A percentile compares a stretch with the other conserved stretches of the same genome.
Evolutionary conservation across 2,329 filamentous ascomycete species (phyloP).

Genomic region (Myotisia sp.): DNA sequence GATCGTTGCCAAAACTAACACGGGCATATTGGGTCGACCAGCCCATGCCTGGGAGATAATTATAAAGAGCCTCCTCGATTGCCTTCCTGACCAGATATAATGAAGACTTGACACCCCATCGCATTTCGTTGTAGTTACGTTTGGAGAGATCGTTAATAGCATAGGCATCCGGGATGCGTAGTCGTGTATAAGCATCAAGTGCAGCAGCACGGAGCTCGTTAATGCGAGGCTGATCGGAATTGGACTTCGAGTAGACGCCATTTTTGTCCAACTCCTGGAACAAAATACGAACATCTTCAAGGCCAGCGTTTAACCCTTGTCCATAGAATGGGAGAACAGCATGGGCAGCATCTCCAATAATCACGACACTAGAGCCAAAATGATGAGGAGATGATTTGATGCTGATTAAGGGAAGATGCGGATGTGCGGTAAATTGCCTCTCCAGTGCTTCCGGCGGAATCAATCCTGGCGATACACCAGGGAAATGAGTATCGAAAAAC

Average conservation of each 20-base stretch:
- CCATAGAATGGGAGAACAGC: constrained; percentile 98
- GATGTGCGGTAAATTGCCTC: constrained; percentile 63
- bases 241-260: constrained; percentile 33
- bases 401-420: constrained; percentile 81
- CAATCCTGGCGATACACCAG: constrained; percentile 56
- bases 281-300: constrained; percentile 83
- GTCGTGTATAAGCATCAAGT: constrained; percentile 58
- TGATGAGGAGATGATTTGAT: constrained; percentile 89
- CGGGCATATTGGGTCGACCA: constrained; percentile 89
- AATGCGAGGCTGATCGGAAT: constrained; percentile 24
- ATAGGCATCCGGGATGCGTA: constrained; percentile 64
- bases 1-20: constrained; percentile 84
- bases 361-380: constrained; percentile 59
- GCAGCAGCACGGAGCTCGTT: constrained; percentile 32
- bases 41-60: constrained; percentile 60
- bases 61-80: constrained; percentile 69
- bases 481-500: constrained; percentile 77
- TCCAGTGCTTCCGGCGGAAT: constrained; percentile 50
- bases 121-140: constrained; percentile 90
- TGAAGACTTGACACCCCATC: constrained; percentile 62
- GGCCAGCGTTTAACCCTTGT: constrained; percentile 91
- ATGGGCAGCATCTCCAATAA: constrained; percentile 86
- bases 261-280: constrained; percentile 69
- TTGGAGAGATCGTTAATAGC: constrained; percentile 87
- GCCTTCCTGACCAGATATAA: constrained; percentile 69